Percentiles rank a stretch among this genome's conserved stretches.
phyloP scores from a whole-genome alignment of 1,139 yeast genomes.

The Geotrichum citri-aurantii region DNA sequence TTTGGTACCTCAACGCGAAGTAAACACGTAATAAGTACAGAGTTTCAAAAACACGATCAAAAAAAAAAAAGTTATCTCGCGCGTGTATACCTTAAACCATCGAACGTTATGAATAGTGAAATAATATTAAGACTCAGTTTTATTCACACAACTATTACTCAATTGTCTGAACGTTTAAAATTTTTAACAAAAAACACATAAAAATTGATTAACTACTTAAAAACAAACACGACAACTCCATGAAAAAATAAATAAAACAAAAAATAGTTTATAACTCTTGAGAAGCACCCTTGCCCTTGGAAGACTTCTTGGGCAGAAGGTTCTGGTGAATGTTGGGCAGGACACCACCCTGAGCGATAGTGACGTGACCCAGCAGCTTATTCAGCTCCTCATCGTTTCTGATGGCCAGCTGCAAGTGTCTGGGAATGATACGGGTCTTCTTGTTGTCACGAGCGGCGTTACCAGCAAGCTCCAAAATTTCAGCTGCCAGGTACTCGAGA shows the following conservation, averaged over 20 bases:
- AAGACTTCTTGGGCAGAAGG: constrained; percentile 42
- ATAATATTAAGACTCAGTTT: too few species aligned
- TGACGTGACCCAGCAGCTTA: constrained; percentile 87
- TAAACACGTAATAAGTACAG: background rate
- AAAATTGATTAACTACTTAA: constrained; percentile 5
- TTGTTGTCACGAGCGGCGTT: constrained; percentile 98
- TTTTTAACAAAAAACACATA: background rate
- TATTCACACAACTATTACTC: background rate
- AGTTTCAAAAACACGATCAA: background rate
- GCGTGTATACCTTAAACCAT: background rate
- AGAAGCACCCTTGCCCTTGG: constrained; percentile 18
- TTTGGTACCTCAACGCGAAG: background rate
- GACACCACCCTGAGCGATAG: constrained; percentile 98
- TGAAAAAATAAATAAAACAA: constrained; percentile 1
- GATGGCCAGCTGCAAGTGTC: constrained; percentile 97
- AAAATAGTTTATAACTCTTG: constrained; percentile 16
- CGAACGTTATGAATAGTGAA: background rate
- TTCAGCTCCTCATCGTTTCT: constrained; percentile 97
- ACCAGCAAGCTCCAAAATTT: constrained; percentile 96
- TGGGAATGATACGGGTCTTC: constrained; percentile 97
- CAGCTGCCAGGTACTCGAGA: constrained; percentile 93
- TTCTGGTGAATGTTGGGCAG: constrained; percentile 91
- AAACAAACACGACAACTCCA: constrained; percentile 1
- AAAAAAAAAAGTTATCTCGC: background rate
- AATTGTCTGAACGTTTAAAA: background rate